Base-by-base conservation (phyloP, 169 alveolate genomes). In the Babesia caballi region DNA sequence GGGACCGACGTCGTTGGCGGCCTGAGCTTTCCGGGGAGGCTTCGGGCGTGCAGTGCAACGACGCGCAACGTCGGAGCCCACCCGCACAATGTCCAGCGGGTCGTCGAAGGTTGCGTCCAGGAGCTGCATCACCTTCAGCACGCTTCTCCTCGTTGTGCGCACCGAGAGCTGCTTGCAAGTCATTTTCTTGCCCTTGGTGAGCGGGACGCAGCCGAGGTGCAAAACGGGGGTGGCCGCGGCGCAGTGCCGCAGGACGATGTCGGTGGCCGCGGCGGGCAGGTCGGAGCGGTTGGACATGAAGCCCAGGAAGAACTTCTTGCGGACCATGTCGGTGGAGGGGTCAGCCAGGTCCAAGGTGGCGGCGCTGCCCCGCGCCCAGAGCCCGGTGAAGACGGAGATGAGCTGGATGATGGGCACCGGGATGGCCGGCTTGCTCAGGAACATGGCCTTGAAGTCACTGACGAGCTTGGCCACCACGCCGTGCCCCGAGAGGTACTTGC, bases 11-110 rank as follows among this genome's bases (percentile, higher is more conserved):
- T 28, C 42, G 28, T 25, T 57, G 57, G 15, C 19, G 17, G 19
- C 15, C 1, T 17, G 53, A 15, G 23, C 49, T 4, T 32, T 47
- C 23, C 66, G 75, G 30, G 38, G 49, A n/a, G n/a, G n/a, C n/a
- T n/a, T n/a, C 12, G 66, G 66, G 25, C 28, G 7, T 11, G 88
- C 88, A 25, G 4, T 56, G 41, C 93, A 88, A 35, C 93, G 33
- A 4, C 90, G 72, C n/a, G 90, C 84, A 2, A 82, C 54, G 66
- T 88, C 93, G 23, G 88, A 85, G 11, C 87, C 90, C 4, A 88
- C 46, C 41, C 88, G 61, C 19, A 88, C 46, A 11, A 83, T 72
- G 23, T 88, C 93, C 17, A 88, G 52, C 0, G 93, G 93, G 42
- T 88, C 90, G 44, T 71, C 56, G 49, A 77, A 80, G 0, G 91